phyloP scores from a whole-genome alignment of 2,329 filamentous ascomycete species.

The Sporothrix dimorphospora region DNA sequence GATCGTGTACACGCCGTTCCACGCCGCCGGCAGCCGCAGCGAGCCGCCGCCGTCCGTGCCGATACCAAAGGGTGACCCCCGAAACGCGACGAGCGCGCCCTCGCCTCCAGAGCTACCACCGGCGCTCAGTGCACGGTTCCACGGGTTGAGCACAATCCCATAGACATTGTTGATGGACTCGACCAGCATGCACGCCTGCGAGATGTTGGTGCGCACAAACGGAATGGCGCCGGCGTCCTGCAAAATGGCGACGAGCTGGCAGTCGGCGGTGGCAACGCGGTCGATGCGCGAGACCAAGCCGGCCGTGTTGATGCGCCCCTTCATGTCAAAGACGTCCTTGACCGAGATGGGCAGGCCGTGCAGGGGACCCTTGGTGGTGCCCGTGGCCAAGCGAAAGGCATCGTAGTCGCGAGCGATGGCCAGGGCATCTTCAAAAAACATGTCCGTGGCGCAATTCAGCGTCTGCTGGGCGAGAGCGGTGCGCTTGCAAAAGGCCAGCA shows the following conservation, averaged over 20 bases:
- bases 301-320: background rate
- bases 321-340: conserved; percentile 34
- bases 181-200: background rate
- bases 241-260: background rate
- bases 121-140: background rate
- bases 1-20: conserved; percentile 8
- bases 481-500: conserved; percentile 48
- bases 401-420: conserved; percentile 41
- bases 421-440: conserved; percentile 43
- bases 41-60: conserved; percentile 7
- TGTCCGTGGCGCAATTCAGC: conserved; percentile 47
- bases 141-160: background rate
- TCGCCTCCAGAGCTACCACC: background rate
- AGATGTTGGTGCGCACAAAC: background rate
- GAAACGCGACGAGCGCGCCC: background rate
- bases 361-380: conserved; percentile 42
- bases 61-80: background rate
- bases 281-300: background rate
- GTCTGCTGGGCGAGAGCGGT: conserved; percentile 53
- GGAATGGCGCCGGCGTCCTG: background rate
- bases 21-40: background rate
- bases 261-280: background rate
- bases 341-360: conserved; percentile 48
- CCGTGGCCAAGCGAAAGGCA: conserved; percentile 37
- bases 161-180: conserved; percentile 4